Evolutionary conservation across 345 rosid genomes (phyloP), one percentile per base, ranked within the genome.

Genomic region (Anastatica hierochuntica): DNA sequence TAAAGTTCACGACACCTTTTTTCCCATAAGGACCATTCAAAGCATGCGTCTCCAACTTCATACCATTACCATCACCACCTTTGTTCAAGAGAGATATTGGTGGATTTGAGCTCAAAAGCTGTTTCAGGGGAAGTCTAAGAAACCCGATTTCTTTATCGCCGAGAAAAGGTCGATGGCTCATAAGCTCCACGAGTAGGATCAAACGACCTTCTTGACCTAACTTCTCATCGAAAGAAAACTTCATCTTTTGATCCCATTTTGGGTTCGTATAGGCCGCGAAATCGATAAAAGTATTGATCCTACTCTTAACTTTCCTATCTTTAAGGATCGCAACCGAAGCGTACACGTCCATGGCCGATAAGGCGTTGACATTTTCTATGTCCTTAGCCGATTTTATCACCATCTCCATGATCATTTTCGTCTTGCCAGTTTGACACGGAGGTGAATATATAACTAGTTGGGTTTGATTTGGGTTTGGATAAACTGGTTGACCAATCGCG

Each of bases 271-370:
- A 83, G 8, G 78, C 69, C n/a, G 7, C 58, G 61, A 4, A 37
- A 68, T 52, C 56, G 0, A 76, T 69, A 0, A 61, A 70, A 15
- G 84, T 72, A 17, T 69, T 75, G 20, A 1, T 9, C 60, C 44
- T 73, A 53, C 75, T 77, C 26, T 63, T 50, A 34, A 2, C 57
- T 17, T 8, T 19, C 14, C 8, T 29, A 5, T 45, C 31, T 12
- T 26, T 24, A 26, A 11, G 36, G 46, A 53, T 53, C 16, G 26
- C 26, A 14, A 74, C 76, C 50, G 74, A 67, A 21, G 68, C 83
- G 66, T 84, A 88, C 0, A 75, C 82, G 44, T 76, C 79, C 96
- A 83, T 87, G 38, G 70, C 81, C 33, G 73, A 20, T 58, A 77
- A 9, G 18, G 71, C 43, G 42, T 74, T 82, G 34, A 78, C 85